These are phyloP conservation scores for Tephrocybe rancida DNA, from an alignment of 768 basidiomycete species.

Conservation along the genomic window DNA sequence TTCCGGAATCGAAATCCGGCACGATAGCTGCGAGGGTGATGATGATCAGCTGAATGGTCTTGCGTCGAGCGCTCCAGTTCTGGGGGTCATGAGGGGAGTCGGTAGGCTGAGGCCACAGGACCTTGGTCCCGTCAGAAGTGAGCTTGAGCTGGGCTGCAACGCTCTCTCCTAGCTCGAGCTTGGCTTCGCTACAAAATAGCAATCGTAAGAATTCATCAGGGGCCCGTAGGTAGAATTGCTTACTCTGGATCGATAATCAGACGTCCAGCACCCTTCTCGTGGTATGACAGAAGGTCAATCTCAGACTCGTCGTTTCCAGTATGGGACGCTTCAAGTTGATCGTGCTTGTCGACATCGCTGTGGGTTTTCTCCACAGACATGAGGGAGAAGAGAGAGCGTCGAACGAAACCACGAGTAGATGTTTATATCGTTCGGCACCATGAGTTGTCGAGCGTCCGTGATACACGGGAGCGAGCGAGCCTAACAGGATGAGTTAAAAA, in stretches of 20 bases:
- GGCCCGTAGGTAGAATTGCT: constrained; percentile 21
- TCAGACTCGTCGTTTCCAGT: constrained; percentile 23
- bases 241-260: constrained; percentile 65
- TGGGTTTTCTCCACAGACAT: constrained; percentile 27
- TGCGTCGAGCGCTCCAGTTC: constrained; percentile 59
- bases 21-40: constrained; percentile 66
- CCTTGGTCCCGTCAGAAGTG: constrained; percentile 53
- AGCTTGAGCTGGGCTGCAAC: constrained; percentile 60
- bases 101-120: constrained; percentile 73
- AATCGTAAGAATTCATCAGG: background rate
- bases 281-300: constrained; percentile 42
- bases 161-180: constrained; percentile 58
- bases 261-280: constrained; percentile 58
- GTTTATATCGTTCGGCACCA: background rate
- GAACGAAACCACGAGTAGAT: background rate
- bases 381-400: background rate
- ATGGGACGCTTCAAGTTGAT: background rate
- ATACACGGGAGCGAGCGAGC: too few species aligned
- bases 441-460: background rate
- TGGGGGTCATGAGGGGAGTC: constrained; percentile 67
- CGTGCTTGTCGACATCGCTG: constrained; percentile 17
- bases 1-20: constrained; percentile 69
- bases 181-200: constrained; percentile 50
- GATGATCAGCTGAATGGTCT: constrained; percentile 58
- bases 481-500: too few species aligned